phyloP scores from a whole-genome alignment of 2,329 filamentous ascomycete species.

The Alternaria hordeiaustralica region DNA sequence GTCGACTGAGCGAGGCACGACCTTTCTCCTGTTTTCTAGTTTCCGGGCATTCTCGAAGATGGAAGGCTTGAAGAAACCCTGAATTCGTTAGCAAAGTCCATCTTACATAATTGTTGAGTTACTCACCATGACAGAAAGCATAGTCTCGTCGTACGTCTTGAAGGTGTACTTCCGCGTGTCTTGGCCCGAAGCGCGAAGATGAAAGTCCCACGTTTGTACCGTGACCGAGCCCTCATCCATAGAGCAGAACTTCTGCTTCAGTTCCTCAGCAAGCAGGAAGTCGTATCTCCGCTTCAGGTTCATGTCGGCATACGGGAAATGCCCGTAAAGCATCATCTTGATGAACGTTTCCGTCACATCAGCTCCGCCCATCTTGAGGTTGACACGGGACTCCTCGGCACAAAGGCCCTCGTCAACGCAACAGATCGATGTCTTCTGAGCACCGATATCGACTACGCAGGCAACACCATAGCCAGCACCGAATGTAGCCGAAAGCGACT shows the following conservation, averaged over 20 bases:
- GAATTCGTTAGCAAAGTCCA: slow-evolving; percentile 15
- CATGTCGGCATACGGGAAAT: slow-evolving; percentile 94
- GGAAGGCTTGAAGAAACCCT: slow-evolving; percentile 85
- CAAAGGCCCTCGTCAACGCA: slow-evolving; percentile 97
- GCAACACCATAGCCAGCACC: slow-evolving; percentile 93
- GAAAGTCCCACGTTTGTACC: slow-evolving; percentile 87
- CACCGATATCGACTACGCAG: slow-evolving; percentile 94
- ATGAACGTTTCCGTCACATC: slow-evolving; percentile 95
- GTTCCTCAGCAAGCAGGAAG: slow-evolving; percentile 89
- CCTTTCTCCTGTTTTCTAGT: slow-evolving; percentile 76
- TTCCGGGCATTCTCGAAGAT: slow-evolving; percentile 87
- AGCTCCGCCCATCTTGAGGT: slow-evolving; percentile 89
- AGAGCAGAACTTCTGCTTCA: slow-evolving; percentile 92
- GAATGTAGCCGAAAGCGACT: slow-evolving; percentile 92
- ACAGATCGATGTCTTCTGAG: slow-evolving; percentile 95
- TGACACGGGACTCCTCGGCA: slow-evolving; percentile 91
- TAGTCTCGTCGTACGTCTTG: slow-evolving; percentile 96
- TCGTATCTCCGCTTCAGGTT: slow-evolving; percentile 90
- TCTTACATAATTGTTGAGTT: background rate
- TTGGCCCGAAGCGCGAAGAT: slow-evolving; percentile 85
- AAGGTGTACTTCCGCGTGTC: slow-evolving; percentile 93
- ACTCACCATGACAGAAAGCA: slow-evolving; percentile 81
- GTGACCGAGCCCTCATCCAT: slow-evolving; percentile 89
- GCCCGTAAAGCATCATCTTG: slow-evolving; percentile 97
- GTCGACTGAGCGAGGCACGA: slow-evolving; percentile 89